Conservation (phyloP, 768 basidiomycete species). For the Lactarius pseudohatsudake region DNA sequence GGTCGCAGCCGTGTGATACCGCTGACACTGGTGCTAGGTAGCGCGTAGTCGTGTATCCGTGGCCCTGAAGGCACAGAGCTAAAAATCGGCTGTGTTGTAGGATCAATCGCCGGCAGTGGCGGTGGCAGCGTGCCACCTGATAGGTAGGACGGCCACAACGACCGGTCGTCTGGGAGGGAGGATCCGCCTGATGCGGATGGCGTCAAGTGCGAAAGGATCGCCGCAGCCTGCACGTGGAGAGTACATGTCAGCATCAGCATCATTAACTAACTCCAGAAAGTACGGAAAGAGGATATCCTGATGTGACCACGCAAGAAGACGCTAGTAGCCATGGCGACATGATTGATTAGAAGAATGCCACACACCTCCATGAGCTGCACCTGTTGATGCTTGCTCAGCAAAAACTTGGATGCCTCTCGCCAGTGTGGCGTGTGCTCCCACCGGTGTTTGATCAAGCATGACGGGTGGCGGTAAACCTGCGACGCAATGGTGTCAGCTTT, state of each 20-base stretch:
- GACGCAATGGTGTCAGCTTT: slow-evolving; percentile 16
- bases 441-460: slow-evolving; percentile 94
- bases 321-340: slow-evolving; percentile 15
- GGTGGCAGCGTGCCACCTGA: slow-evolving; percentile 67
- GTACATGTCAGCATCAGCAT: slow-evolving; percentile 5
- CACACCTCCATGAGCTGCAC: slow-evolving; percentile 91
- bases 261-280: too few relatives aligned
- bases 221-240: slow-evolving; percentile 65
- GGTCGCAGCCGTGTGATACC: slow-evolving; percentile 61
- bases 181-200: slow-evolving; percentile 61
- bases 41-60: slow-evolving; percentile 63
- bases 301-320: neutral
- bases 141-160: slow-evolving; percentile 85
- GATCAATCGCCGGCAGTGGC: slow-evolving; percentile 34
- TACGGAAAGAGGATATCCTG: neutral
- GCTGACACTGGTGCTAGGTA: slow-evolving; percentile 41
- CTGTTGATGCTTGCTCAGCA: slow-evolving; percentile 94
- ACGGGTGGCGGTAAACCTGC: slow-evolving; percentile 87
- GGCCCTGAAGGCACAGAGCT: slow-evolving; percentile 63
- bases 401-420: slow-evolving; percentile 88
- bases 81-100: slow-evolving; percentile 39
- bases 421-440: slow-evolving; percentile 98
- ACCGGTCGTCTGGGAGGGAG: slow-evolving; percentile 90
- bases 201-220: slow-evolving; percentile 87
- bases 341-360: slow-evolving; percentile 13